These are phyloP conservation scores for Tetraselmis chui DNA, from an alignment of 139 green algal genomes.

Conservation along the genomic window DNA sequence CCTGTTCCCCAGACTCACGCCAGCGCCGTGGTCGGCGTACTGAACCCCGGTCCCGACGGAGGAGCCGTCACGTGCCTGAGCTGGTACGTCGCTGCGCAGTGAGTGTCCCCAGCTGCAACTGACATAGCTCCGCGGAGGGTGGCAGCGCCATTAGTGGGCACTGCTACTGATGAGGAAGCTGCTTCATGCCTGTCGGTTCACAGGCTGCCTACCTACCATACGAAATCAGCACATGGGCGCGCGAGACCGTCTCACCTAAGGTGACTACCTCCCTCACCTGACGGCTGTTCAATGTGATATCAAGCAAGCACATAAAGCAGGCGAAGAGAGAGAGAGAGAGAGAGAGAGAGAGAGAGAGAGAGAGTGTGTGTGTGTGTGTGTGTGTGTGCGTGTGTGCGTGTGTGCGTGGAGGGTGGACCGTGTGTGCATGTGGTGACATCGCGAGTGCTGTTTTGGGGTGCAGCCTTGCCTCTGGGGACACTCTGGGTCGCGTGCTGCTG, in stretches of 20 bases:
- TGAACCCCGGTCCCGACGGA: slow-evolving; percentile 51
- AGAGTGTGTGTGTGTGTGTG: not conserved
- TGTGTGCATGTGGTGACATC: not conserved
- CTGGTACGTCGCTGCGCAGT: slow-evolving; percentile 39
- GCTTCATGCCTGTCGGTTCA: not conserved
- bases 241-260: not conserved
- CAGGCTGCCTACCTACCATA: not conserved
- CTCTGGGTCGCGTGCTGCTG: slow-evolving; percentile 57
- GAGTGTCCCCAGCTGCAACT: no score
- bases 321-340: no score
- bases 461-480: slow-evolving; percentile 68
- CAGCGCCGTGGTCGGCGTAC: slow-evolving; percentile 10
- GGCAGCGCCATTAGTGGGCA: not conserved
- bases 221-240: not conserved
- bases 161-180: not conserved
- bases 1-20: not conserved
- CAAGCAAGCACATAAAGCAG: no score
- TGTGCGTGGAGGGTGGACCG: not conserved
- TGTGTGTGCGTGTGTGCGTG: not conserved
- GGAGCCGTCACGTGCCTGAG: slow-evolving; percentile 53
- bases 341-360: no score
- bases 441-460: slow-evolving; percentile 8
- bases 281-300: no score
- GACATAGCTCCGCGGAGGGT: no score
- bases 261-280: not conserved